Evolutionary conservation across 129 eudicot genomes (phyloP).

Genomic region (carrot (Daucus carota)): DH1_v3.0 NC_030384.2:36585501-36586000

Average conservation of each 20-base stretch:
- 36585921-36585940: background rate
- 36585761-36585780: background rate
- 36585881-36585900: background rate
- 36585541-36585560: background rate
- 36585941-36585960: background rate
- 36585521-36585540: background rate
- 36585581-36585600: background rate
- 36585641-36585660: slow-evolving; percentile 72
- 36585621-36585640: background rate
- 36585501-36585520: background rate
- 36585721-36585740: slow-evolving; percentile 63
- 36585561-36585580: background rate
- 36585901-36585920: background rate
- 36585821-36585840: background rate
- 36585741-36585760: background rate
- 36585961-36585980: background rate
- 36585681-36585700: slow-evolving; percentile 68
- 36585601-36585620: background rate
- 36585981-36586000: background rate
- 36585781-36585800: too few relatives aligned
- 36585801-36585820: background rate
- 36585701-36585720: slow-evolving; percentile 70
- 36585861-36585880: background rate
- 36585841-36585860: background rate
- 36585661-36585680: slow-evolving; percentile 69